These are phyloP conservation scores for Trichoderma lentiforme DNA, from an alignment of 2,329 filamentous ascomycete species.

Conservation along the genomic window DNA sequence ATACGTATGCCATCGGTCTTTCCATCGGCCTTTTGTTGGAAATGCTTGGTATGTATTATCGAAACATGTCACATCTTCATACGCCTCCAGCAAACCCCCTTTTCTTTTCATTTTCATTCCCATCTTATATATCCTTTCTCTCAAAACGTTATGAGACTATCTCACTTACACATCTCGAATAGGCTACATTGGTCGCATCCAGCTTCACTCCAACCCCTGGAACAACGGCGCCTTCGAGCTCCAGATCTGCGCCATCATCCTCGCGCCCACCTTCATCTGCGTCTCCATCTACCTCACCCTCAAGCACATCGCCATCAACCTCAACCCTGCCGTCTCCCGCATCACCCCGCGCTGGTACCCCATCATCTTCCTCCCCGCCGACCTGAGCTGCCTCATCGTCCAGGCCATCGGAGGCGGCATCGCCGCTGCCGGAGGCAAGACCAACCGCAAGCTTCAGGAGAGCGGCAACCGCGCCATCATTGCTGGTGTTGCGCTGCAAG, in stretches of 20 bases:
- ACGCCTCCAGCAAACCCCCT: background rate
- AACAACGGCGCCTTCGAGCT: constrained; percentile 52
- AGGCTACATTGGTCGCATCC: constrained; percentile 54
- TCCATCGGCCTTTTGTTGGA: constrained; percentile 50
- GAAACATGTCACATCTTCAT: background rate
- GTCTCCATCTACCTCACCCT: constrained; percentile 63
- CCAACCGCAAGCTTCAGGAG: constrained; percentile 38
- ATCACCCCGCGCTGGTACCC: constrained; percentile 52
- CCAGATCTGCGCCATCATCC: constrained; percentile 58
- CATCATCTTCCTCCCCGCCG: constrained; percentile 56
- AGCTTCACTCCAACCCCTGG: constrained; percentile 54
- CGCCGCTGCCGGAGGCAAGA: constrained; percentile 46
- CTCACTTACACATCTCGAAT: background rate
- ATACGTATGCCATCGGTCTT: constrained; percentile 51
- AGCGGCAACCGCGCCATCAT: constrained; percentile 52
- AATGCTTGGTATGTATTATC: constrained; percentile 41
- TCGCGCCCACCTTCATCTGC: constrained; percentile 59
- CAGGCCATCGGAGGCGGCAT: constrained; percentile 58
- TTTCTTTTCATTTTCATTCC: background rate
- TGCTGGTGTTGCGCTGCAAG: constrained; percentile 53
- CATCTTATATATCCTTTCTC: background rate
- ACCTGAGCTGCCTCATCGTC: constrained; percentile 55
- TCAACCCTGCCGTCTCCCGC: constrained; percentile 50
- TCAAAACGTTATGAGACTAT: background rate
- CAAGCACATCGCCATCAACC: constrained; percentile 53